Base-by-base conservation (phyloP, 1,139 yeast genomes). In the Yamadazyma aaseri region DNA sequence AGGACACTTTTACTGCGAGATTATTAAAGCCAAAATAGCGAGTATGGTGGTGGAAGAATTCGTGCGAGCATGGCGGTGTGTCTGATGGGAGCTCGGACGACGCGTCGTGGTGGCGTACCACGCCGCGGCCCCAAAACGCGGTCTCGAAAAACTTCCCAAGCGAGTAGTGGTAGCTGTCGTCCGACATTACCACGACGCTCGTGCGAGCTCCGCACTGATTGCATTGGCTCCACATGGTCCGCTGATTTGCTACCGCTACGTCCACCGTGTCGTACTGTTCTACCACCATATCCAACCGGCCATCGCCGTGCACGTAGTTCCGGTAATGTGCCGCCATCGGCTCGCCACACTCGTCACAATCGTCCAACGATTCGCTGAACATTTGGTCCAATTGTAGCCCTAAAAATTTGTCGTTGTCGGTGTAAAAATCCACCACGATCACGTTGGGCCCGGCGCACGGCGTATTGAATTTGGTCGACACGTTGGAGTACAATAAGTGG, bases 211-310 rank as follows among this genome's bases (percentile, higher is more conserved):
- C 75, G 55, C 99, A 94, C 33, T 69, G 71, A 39, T 83, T 86
- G 58, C 99, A 94, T 45, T 76, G 80, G 55, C 96, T 86, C 98
- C 98, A 94, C 71, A 90, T 83, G 31, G 89, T 65, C 32, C 94
- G 78, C 40, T 65, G 68, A 35, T 65, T 63, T 26, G 55, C 53
- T n/a, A 76, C 75, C 47, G 81, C 75, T 27, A 35, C 14, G 40
- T 79, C 80, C 28, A 79, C 62, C 7, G 73, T 43, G 13, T 65
- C 70, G 33, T 55, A 56, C 36, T 69, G 71, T 49, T 86, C 96
- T 14, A 87, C 73, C 18, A 80, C 71, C 31, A 90, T 81, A 49
- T 85, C 95, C 14, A 94, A 72, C 42, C 86, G 82, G 1, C 95
- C 95, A 32, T 73, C 66, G 0, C 95, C 96, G 59, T 92, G 96